Evolutionary conservation across 164 flowering plant genomes (phyloP).

Genomic region (Santalum album): DNA sequence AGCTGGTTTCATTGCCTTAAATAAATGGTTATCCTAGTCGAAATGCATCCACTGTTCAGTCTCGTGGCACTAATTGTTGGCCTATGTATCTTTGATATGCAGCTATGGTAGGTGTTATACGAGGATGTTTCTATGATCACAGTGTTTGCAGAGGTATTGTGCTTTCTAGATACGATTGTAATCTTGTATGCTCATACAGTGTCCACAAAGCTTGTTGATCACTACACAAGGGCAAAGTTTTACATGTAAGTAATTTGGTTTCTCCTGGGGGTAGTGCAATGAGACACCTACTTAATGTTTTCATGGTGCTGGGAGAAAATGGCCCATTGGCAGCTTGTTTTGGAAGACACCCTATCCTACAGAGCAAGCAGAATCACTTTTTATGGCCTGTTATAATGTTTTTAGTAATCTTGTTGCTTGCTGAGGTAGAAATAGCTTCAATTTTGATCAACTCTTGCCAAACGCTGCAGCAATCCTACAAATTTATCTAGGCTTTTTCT

Average conservation of each 20-base stretch:
- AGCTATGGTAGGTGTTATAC: constrained; percentile 68
- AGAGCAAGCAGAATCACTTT: constrained; percentile 73
- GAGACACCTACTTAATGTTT: constrained; percentile 7
- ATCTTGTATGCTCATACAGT: constrained; percentile 94
- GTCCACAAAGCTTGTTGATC: constrained; percentile 88
- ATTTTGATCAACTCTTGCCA: not conserved
- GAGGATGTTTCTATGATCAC: constrained; percentile 84
- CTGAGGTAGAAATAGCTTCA: not conserved
- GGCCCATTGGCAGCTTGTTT: constrained; percentile 95
- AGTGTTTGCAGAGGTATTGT: constrained; percentile 81
- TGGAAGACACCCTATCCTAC: constrained; percentile 94
- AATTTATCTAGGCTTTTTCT: constrained; percentile 6
- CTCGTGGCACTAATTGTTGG: not conserved
- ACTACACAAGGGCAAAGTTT: constrained; percentile 81
- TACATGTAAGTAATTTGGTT: constrained; percentile 40
- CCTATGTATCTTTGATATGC: constrained; percentile 16
- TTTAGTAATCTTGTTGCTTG: not conserved
- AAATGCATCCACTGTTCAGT: too few species aligned
- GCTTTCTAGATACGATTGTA: constrained; percentile 95
- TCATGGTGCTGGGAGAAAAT: constrained; percentile 34
- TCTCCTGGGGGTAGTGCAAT: not conserved
- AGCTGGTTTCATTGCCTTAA: too few species aligned
- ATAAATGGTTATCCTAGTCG: too few species aligned
- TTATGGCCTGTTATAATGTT: constrained; percentile 39
- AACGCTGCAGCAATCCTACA: not conserved